Percentiles rank a stretch among this genome's conserved stretches.
phyloP scores from a whole-genome alignment of 1,284 basidiomycete genomes.

The Microbotryomycetes sp. region DNA sequence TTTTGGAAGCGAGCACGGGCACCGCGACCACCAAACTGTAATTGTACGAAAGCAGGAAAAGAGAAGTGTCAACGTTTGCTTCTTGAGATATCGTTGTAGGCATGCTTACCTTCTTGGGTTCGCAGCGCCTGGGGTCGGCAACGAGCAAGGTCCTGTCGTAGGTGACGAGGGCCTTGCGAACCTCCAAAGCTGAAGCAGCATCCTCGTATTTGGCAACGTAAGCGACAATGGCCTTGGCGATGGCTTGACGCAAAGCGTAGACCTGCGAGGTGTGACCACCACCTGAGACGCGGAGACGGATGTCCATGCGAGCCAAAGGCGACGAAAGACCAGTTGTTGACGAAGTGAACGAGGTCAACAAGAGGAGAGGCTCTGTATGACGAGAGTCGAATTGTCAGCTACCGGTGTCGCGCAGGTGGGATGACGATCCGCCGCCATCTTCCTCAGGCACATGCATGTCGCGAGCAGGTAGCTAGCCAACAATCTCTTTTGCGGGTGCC shows the following conservation, averaged over 20 bases:
- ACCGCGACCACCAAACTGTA: slow-evolving; percentile 81
- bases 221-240: slow-evolving; percentile 95
- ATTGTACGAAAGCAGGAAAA: neutral
- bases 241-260: slow-evolving; percentile 98
- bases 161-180: slow-evolving; percentile 92
- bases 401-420: too few relatives aligned
- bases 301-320: slow-evolving; percentile 68
- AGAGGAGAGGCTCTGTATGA: slow-evolving; percentile 58
- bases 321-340: slow-evolving; percentile 32
- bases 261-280: slow-evolving; percentile 99
- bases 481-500: too few relatives aligned
- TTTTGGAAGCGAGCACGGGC: slow-evolving; percentile 47
- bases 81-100: slow-evolving; percentile 99
- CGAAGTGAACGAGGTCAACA: slow-evolving; percentile 74
- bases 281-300: slow-evolving; percentile 96
- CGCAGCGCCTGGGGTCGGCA: slow-evolving; percentile 65
- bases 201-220: slow-evolving; percentile 99
- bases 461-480: too few relatives aligned
- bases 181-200: slow-evolving; percentile 89
- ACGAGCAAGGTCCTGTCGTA: slow-evolving; percentile 81
- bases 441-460: too few relatives aligned
- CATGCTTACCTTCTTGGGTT: slow-evolving; percentile 13
- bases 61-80: slow-evolving; percentile 44
- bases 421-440: too few relatives aligned
- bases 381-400: neutral